Percentiles rank a stretch among this genome's conserved stretches.
phyloP scores from a whole-genome alignment of 1,284 basidiomycete species.

The Tylopilus microsporus region DNA sequence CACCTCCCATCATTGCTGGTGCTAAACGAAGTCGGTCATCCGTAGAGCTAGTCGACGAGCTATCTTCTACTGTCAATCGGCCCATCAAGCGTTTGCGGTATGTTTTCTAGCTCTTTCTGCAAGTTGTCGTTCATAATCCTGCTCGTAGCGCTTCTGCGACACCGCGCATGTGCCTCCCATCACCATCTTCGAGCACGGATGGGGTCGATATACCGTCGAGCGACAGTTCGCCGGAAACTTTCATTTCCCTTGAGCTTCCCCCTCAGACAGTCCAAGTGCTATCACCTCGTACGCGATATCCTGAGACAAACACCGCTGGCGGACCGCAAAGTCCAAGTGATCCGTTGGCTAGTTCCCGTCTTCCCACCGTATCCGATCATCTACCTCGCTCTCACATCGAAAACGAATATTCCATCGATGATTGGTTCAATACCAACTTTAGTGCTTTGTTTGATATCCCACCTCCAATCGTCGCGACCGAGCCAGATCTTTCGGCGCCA shows the following conservation, averaged over 20 bases:
- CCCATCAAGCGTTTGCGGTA: conserved; percentile 30
- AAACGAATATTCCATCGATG: conserved; percentile 22
- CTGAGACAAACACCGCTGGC: conserved; percentile 23
- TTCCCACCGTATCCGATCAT: too few species aligned
- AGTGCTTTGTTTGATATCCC: conserved; percentile 26
- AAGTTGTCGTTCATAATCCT: not conserved
- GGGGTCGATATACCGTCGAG: not conserved
- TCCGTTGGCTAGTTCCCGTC: conserved; percentile 5
- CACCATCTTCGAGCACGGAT: conserved; percentile 19
- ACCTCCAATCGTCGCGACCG: conserved; percentile 18
- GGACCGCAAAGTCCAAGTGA: conserved; percentile 24
- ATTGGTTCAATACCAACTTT: conserved; percentile 28
- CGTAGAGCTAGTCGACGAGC: not conserved
- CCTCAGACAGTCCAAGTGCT: not conserved
- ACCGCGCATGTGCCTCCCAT: conserved; percentile 14
- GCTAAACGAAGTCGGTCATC: conserved; percentile 21
- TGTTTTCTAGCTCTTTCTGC: not conserved
- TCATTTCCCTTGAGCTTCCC: not conserved
- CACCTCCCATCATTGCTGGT: conserved; percentile 18
- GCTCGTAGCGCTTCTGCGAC: conserved; percentile 3
- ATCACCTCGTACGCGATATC: conserved; percentile 32
- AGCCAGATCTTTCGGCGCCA: conserved; percentile 16
- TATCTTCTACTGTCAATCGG: not conserved
- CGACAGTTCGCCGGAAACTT: not conserved
- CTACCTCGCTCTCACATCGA: too few species aligned